Conservation (phyloP, 73 alveolate species). For the Tetrahymena elliotti region DNA sequence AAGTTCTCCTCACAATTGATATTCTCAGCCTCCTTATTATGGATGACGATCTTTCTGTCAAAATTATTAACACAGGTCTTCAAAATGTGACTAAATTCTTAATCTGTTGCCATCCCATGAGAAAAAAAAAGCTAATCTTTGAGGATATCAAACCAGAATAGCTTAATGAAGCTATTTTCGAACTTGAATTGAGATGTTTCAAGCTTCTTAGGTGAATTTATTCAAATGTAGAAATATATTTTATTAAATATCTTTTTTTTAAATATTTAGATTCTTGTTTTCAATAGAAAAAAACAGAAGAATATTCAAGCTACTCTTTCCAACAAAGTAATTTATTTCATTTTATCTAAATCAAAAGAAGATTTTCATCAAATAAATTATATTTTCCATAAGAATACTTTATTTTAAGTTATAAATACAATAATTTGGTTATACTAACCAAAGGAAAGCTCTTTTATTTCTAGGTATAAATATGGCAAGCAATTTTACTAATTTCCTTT, state of each 20-base stretch:
- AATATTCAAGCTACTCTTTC: slow-evolving; percentile 8
- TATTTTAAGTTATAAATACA: too few species aligned
- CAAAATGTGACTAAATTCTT: background rate
- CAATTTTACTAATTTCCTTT: too few species aligned
- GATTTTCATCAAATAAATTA: slow-evolving; percentile 41
- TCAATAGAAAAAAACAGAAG: slow-evolving; percentile 46
- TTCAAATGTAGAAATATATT: background rate
- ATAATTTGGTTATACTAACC: too few species aligned
- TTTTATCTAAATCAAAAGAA: too few species aligned
- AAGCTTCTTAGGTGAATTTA: background rate
- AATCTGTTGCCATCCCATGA: background rate
- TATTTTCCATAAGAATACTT: too few species aligned
- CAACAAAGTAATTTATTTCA: slow-evolving; percentile 49
- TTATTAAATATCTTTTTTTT: background rate
- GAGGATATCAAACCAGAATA: background rate
- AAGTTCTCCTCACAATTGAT: background rate
- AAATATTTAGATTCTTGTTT: slow-evolving; percentile 22
- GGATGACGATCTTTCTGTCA: background rate
- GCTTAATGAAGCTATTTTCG: background rate
- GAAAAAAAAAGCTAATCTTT: background rate
- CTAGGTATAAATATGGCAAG: too few species aligned
- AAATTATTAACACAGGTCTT: background rate
- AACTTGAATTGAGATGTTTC: background rate
- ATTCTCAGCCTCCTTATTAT: background rate
- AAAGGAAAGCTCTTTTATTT: too few species aligned